A percentile compares a stretch with the other conserved stretches of the same genome.
Conservation (phyloP, 2,329 filamentous ascomycete genomes). For the Aaosphaeria pasadenensis region DNA sequence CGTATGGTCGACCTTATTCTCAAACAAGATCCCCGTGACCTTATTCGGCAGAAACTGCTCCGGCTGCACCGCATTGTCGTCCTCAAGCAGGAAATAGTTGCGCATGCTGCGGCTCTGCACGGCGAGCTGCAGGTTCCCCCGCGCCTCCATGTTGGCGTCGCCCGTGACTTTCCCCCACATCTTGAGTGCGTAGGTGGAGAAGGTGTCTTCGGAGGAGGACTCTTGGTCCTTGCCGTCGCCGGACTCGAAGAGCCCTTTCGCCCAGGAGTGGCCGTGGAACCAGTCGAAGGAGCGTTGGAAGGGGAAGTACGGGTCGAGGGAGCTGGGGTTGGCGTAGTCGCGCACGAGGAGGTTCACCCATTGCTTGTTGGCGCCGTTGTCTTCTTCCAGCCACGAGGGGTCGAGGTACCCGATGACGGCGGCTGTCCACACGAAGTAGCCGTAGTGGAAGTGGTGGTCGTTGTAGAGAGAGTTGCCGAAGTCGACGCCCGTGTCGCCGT, state of each 20-base stretch:
- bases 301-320: conserved; percentile 69
- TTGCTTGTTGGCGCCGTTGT: conserved; percentile 60
- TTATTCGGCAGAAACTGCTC: conserved; percentile 78
- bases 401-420: conserved; percentile 83
- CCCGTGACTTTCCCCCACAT: conserved; percentile 84
- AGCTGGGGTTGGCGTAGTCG: conserved; percentile 76
- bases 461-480: conserved; percentile 91
- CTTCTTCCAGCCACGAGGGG: conserved; percentile 62
- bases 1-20: conserved; percentile 94
- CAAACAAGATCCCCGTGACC: conserved; percentile 71
- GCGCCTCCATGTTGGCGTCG: conserved; percentile 75
- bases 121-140: conserved; percentile 78
- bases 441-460: conserved; percentile 66
- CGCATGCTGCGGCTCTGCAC: conserved; percentile 71
- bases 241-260: conserved; percentile 73
- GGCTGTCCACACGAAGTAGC: conserved; percentile 87
- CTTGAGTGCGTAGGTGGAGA: conserved; percentile 85
- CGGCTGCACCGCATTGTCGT: conserved; percentile 71
- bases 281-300: conserved; percentile 76
- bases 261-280: conserved; percentile 92
- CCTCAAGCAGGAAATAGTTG: conserved; percentile 80
- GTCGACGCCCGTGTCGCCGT: conserved; percentile 64
- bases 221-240: conserved; percentile 84
- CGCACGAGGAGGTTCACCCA: conserved; percentile 83
- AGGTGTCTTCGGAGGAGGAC: conserved; percentile 87